These are phyloP conservation scores for Tarenaya hassleriana DNA, from an alignment of 345 rosid genomes.

Conservation along the genomic window DNA sequence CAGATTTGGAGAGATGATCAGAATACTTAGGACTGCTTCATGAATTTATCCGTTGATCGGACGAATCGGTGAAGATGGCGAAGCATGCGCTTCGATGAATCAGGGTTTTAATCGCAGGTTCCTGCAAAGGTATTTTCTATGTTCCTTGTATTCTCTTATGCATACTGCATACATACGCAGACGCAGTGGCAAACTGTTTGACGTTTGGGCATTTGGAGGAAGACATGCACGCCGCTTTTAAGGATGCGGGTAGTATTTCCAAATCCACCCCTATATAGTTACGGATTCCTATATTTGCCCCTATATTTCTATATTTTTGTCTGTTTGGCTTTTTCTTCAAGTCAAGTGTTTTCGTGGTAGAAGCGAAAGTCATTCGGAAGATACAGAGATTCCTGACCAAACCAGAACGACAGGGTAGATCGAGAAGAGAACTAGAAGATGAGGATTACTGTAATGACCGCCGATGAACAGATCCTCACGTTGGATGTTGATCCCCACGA, in stretches of 20 bases:
- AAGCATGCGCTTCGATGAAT: too few species aligned
- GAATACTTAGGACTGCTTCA: neutral
- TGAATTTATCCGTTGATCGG: neutral
- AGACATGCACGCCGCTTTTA: too few species aligned
- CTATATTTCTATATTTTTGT: neutral
- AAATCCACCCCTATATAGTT: too few species aligned
- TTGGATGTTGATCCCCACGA: slow-evolving; percentile 84
- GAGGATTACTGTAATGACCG: slow-evolving; percentile 91
- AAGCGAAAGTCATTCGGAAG: slow-evolving; percentile 13
- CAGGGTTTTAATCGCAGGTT: too few species aligned
- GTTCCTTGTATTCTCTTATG: too few species aligned
- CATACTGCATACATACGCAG: too few species aligned
- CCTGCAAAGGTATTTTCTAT: too few species aligned
- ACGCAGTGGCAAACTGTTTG: too few species aligned
- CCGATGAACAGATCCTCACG: slow-evolving; percentile 74
- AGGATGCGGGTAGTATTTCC: too few species aligned
- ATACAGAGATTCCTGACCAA: slow-evolving; percentile 17
- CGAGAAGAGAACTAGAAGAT: slow-evolving; percentile 29
- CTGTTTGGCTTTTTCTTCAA: slow-evolving; percentile 15
- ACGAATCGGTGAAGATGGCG: neutral
- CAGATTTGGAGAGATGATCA: neutral
- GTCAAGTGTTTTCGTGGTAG: too few species aligned
- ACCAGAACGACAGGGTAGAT: slow-evolving; percentile 5
- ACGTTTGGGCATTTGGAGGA: too few species aligned
- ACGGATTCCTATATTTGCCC: too few species aligned